A percentile compares a stretch with the other conserved stretches of the same genome.
These are phyloP conservation scores for Bipolaris oryzae DNA, from an alignment of 2,329 filamentous ascomycete genomes.

Conservation along the genomic window DNA sequence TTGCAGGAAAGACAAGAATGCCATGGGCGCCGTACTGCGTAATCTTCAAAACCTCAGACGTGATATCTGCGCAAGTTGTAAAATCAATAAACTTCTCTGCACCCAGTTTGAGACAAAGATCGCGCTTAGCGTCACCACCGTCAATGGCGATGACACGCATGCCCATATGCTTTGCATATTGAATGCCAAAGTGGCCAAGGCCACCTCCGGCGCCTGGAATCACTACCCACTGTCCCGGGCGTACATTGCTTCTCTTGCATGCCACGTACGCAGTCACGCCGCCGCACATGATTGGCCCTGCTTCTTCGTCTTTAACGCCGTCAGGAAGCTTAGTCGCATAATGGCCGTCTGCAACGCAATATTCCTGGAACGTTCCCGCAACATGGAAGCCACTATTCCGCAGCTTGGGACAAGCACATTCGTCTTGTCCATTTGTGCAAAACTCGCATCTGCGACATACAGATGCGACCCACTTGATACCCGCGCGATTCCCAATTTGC, in stretches of 20 bases:
- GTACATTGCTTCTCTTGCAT: constrained; percentile 45
- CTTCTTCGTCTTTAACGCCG: constrained; percentile 51
- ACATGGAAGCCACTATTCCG: constrained; percentile 69
- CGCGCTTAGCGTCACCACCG: constrained; percentile 55
- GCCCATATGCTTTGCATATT: constrained; percentile 60
- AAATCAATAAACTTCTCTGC: constrained; percentile 65
- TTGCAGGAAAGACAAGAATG: constrained; percentile 75
- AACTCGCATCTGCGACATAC: constrained; percentile 81
- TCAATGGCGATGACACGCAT: constrained; percentile 63
- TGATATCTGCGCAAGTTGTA: constrained; percentile 66
- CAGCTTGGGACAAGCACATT: constrained; percentile 57
- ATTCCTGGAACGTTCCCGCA: constrained; percentile 52
- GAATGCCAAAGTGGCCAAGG: constrained; percentile 35
- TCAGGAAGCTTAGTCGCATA: constrained; percentile 56
- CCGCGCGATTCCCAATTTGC: constrained; percentile 61
- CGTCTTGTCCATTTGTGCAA: constrained; percentile 67
- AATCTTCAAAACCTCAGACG: constrained; percentile 52
- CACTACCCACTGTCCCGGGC: constrained; percentile 50
- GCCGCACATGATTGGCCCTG: constrained; percentile 48
- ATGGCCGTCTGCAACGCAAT: constrained; percentile 52
- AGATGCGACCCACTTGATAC: constrained; percentile 78
- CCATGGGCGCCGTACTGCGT: constrained; percentile 74
- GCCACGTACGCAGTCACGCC: constrained; percentile 58
- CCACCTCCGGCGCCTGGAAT: constrained; percentile 48
- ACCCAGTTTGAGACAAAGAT: constrained; percentile 56